A percentile compares a stretch with the other conserved stretches of the same genome.
phyloP scores from a whole-genome alignment of 352 stramenopile species.

The Phytophthora tentaculata region DNA sequence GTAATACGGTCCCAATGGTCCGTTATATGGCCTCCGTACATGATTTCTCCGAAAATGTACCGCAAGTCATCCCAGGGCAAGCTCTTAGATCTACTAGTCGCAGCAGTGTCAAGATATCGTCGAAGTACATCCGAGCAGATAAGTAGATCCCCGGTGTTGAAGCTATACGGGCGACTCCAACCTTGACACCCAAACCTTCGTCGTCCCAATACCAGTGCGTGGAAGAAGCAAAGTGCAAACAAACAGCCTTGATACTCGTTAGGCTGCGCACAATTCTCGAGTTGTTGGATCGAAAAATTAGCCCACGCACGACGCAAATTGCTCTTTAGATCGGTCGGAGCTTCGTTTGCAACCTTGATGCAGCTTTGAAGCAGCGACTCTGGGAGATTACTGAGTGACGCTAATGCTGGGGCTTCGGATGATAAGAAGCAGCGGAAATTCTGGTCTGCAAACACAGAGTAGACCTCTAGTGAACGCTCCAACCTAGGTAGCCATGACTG shows the following conservation, averaged over 20 bases:
- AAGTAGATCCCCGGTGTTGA: constrained; percentile 95
- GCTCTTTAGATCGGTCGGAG: constrained; percentile 81
- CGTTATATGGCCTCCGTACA: constrained; percentile 90
- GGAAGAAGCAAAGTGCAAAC: constrained; percentile 95
- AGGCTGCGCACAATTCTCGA: constrained; percentile 70
- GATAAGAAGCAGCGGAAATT: constrained; percentile 96
- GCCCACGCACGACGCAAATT: constrained; percentile 85
- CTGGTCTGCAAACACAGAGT: constrained; percentile 82
- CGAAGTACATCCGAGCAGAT: constrained; percentile 89
- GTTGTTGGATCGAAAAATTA: constrained; percentile 80
- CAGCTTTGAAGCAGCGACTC: constrained; percentile 86
- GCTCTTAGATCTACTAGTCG: constrained; percentile 31
- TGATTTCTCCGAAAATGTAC: constrained; percentile 95
- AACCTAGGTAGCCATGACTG: constrained; percentile 89
- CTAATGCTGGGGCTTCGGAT: constrained; percentile 86
- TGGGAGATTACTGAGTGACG: constrained; percentile 90
- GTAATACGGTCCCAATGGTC: constrained; percentile 88
- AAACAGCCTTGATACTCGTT: constrained; percentile 93
- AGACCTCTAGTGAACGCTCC: constrained; percentile 80
- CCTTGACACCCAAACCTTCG: constrained; percentile 92
- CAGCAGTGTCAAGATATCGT: constrained; percentile 64
- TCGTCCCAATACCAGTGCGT: constrained; percentile 91
- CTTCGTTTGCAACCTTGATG: constrained; percentile 89
- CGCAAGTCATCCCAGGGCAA: constrained; percentile 85
- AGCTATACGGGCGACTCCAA: constrained; percentile 93